Percentiles rank a stretch among this genome's conserved stretches.
Conservation (phyloP, 768 basidiomycete genomes). For the Naganishia friedmannii region DNA sequence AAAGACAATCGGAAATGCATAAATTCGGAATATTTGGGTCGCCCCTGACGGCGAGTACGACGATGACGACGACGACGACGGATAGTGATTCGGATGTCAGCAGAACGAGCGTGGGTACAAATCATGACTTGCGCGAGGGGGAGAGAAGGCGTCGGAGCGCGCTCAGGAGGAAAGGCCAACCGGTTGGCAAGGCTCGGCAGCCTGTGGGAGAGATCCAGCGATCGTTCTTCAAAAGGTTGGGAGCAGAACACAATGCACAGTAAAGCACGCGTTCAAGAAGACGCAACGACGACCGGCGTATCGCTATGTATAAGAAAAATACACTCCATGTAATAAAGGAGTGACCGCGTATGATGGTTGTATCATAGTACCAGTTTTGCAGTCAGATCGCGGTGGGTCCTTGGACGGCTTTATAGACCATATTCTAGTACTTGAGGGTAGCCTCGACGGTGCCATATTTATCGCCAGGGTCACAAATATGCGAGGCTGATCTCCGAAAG, state of each 20-base stretch:
- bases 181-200: background rate
- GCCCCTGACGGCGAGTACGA: background rate
- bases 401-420: no score
- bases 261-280: background rate
- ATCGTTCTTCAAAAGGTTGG: conserved; percentile 16
- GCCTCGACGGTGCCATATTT: no score
- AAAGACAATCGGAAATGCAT: background rate
- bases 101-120: background rate
- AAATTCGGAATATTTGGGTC: background rate
- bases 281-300: no score
- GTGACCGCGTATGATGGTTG: no score
- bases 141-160: background rate
- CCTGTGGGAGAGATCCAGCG: background rate
- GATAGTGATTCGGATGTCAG: background rate
- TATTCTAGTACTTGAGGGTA: no score
- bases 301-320: no score
- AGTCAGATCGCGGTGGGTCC: no score
- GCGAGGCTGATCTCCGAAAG: no score
- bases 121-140: background rate
- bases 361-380: no score
- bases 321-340: no score
- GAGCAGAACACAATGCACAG: background rate
- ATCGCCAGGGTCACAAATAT: no score
- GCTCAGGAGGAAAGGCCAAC: conserved; percentile 5
- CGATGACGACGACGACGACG: background rate